Evolutionary conservation across 352 stramenopile species (phyloP).

Genomic region (Phytophthora litchii): DNA sequence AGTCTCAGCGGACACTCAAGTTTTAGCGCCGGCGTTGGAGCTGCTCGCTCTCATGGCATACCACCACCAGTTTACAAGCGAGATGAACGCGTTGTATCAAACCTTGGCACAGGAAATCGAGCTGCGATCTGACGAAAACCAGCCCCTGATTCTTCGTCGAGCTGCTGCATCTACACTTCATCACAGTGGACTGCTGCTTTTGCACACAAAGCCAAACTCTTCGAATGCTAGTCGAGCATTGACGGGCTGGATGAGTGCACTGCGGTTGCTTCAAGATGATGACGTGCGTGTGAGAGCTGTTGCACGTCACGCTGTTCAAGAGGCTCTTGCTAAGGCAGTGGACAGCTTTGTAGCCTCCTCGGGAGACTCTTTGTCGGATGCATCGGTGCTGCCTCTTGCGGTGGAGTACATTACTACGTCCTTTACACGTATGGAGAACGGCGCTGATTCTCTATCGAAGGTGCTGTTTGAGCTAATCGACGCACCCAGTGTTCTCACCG

Average conservation of each 20-base stretch:
- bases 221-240: constrained; percentile 38
- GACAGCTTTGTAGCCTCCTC: background rate
- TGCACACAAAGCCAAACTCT: constrained; percentile 12
- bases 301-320: constrained; percentile 42
- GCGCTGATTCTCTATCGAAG: constrained; percentile 28
- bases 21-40: constrained; percentile 60
- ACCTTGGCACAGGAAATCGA: constrained; percentile 56
- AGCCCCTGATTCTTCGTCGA: constrained; percentile 65
- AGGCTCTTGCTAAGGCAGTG: constrained; percentile 27
- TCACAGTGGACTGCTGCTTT: constrained; percentile 50
- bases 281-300: constrained; percentile 39
- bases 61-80: constrained; percentile 19
- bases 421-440: constrained; percentile 40
- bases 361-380: constrained; percentile 48
- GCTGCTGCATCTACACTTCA: constrained; percentile 59
- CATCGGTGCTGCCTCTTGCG: constrained; percentile 54
- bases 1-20: constrained; percentile 52
- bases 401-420: constrained; percentile 52
- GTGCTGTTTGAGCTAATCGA: constrained; percentile 50
- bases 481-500: constrained; percentile 41
- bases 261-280: constrained; percentile 79
- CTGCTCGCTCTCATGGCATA: constrained; percentile 55
- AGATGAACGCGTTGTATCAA: constrained; percentile 22
- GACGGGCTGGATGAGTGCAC: constrained; percentile 58
- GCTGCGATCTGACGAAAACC: constrained; percentile 47